Evolutionary conservation across 139 green algal genomes (phyloP).

Genomic region (Yamagishiella unicocca): DNA sequence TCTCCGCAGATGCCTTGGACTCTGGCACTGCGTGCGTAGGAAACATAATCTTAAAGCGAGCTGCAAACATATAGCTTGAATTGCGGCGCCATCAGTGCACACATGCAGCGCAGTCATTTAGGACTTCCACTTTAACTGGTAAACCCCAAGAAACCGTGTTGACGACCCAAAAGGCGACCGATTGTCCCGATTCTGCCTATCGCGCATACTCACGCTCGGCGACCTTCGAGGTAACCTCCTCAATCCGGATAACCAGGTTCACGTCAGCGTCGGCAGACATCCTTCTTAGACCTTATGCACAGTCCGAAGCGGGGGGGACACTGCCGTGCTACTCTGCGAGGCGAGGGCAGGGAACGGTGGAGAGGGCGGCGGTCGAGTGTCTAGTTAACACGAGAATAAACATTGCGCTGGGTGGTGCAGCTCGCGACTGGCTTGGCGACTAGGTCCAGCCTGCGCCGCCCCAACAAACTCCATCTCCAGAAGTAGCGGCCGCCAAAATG

Average conservation of each 20-base stretch:
- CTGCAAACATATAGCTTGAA: too few species aligned
- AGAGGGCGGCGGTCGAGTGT: background rate
- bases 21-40: conserved; percentile 31
- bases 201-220: conserved; percentile 39
- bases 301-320: background rate
- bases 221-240: conserved; percentile 43
- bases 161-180: background rate
- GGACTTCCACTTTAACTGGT: too few species aligned
- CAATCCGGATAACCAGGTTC: conserved; percentile 45
- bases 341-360: background rate
- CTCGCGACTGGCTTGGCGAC: background rate
- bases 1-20: conserved; percentile 45
- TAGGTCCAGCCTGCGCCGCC: background rate
- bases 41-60: too few species aligned
- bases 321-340: conserved; percentile 32
- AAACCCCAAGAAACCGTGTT: background rate
- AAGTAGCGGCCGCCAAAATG: background rate
- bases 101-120: too few species aligned
- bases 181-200: too few species aligned
- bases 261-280: conserved; percentile 47
- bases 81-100: too few species aligned
- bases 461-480: conserved; percentile 11
- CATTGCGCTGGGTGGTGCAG: too few species aligned
- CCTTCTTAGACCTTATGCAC: background rate
- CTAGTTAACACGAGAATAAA: too few species aligned